Conservation (phyloP, 805 yeast species). For the Yarrowia yakushimensis region DNA sequence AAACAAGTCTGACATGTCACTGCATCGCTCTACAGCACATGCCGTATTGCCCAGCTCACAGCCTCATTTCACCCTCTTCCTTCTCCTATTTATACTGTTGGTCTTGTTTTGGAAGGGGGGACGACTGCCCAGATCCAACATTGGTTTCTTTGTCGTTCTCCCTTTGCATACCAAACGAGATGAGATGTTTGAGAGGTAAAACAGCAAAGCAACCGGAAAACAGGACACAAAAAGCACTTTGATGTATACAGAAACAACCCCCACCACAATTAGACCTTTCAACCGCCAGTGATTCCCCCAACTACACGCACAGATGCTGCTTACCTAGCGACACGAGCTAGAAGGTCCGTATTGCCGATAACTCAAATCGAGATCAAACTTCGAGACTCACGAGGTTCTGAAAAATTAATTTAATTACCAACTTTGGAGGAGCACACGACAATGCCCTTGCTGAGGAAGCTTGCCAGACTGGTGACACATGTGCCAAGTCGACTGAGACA, state of each 20-base stretch:
- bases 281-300: background rate
- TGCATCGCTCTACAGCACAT: background rate
- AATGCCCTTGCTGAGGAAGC: background rate
- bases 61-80: background rate
- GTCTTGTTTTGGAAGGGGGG: background rate
- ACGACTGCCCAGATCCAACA: background rate
- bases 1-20: background rate
- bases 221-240: too few species aligned
- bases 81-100: too few species aligned
- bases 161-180: background rate
- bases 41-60: background rate
- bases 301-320: background rate
- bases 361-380: background rate
- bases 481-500: background rate
- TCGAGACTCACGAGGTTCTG: background rate
- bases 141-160: background rate
- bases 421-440: background rate
- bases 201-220: background rate
- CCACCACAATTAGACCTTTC: background rate
- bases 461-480: background rate
- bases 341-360: background rate
- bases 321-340: background rate
- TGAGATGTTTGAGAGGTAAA: background rate
- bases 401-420: constrained; percentile 8
- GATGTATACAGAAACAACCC: too few species aligned